Percentiles rank a stretch among this genome's conserved stretches.
Conservation (phyloP, 345 rosid genomes). For the Melaleuca quinquenervia region DNA sequence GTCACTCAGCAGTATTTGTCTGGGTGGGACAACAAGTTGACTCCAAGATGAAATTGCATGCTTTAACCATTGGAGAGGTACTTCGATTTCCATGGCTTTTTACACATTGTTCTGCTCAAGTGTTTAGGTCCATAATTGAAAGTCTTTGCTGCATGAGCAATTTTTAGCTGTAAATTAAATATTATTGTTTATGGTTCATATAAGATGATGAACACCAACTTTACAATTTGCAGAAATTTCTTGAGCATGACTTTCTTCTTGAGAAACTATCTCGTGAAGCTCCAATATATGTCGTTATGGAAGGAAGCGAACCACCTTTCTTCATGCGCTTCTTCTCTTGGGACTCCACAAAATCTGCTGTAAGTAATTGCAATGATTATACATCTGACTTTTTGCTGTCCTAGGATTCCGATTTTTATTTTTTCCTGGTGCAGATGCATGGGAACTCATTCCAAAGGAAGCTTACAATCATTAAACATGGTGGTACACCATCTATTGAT, state of each 20-base stretch:
- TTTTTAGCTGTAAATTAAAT: neutral
- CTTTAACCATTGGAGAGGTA: constrained; percentile 83
- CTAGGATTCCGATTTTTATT: neutral
- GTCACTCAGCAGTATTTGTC: constrained; percentile 74
- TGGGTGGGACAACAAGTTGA: constrained; percentile 97
- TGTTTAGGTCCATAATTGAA: neutral
- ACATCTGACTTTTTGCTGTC: neutral
- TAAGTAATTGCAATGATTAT: constrained; percentile 24
- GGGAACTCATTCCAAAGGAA: constrained; percentile 95
- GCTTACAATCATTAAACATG: constrained; percentile 68
- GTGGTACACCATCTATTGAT: constrained; percentile 52
- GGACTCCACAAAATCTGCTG: constrained; percentile 79
- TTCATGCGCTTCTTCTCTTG: constrained; percentile 90
- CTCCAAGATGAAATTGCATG: constrained; percentile 53
- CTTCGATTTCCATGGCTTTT: neutral
- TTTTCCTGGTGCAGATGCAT: constrained; percentile 55
- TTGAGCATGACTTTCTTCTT: constrained; percentile 62
- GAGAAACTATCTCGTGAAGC: constrained; percentile 61
- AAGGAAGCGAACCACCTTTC: constrained; percentile 93
- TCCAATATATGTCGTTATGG: constrained; percentile 64
- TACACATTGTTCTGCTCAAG: neutral
- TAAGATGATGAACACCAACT: neutral
- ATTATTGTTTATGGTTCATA: neutral
- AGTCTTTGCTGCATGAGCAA: neutral
- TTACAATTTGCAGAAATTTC: constrained; percentile 52